A percentile compares a stretch with the other conserved stretches of the same genome.
phyloP scores from a whole-genome alignment of 805 yeast species.

The Hanseniaspora valbyensis region DNA sequence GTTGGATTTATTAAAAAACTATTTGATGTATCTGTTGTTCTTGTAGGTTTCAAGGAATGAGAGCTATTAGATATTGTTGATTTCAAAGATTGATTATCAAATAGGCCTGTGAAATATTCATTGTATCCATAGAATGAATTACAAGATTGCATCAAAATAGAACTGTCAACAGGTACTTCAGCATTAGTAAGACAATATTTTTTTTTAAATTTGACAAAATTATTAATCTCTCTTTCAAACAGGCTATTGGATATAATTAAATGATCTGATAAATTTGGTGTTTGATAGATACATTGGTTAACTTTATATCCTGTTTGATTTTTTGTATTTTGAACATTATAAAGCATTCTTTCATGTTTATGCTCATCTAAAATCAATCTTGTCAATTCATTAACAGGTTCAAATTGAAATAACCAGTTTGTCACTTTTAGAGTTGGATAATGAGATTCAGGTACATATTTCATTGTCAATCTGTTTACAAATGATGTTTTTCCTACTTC shows the following conservation, averaged over 20 bases:
- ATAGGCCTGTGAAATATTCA: not conserved
- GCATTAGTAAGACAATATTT: not conserved
- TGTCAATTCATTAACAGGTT: slow-evolving; percentile 32
- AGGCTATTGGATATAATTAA: slow-evolving; percentile 32
- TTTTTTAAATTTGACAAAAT: slow-evolving; percentile 20
- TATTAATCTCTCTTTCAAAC: slow-evolving; percentile 29
- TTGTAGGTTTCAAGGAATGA: not conserved
- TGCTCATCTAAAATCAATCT: slow-evolving; percentile 39
- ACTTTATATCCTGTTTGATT: not conserved
- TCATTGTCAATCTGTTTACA: slow-evolving; percentile 38
- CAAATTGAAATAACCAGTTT: slow-evolving; percentile 46
- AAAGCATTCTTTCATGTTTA: slow-evolving; percentile 33
- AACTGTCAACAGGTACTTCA: not conserved
- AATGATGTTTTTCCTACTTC: slow-evolving; percentile 52
- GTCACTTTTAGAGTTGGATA: slow-evolving; percentile 61
- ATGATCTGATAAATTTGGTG: slow-evolving; percentile 26
- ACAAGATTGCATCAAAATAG: not conserved
- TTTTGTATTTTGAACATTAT: slow-evolving; percentile 27
- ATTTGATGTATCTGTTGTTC: not conserved
- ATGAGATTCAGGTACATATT: slow-evolving; percentile 52
- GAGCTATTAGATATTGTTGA: not conserved
- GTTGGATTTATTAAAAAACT: not conserved
- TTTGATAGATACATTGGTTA: slow-evolving; percentile 25
- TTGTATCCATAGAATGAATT: slow-evolving; percentile 11
- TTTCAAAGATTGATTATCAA: slow-evolving; percentile 9